Evolutionary conservation across 2,329 filamentous ascomycete species (phyloP).

Genomic region (Talaromyces sp.): DNA sequence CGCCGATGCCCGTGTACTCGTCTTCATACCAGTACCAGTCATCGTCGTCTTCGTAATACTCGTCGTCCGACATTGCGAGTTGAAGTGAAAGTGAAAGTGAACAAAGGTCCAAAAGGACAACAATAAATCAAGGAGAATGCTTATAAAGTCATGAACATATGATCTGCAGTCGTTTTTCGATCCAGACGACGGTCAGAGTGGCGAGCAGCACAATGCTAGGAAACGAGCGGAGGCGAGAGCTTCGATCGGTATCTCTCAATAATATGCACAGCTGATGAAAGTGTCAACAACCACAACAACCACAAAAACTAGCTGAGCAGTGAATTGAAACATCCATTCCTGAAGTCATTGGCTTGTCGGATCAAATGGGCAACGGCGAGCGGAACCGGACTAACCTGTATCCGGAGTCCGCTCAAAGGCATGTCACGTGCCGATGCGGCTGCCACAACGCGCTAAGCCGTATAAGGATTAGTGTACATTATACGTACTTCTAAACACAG

Average conservation of each 20-base stretch:
- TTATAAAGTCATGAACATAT: neutral
- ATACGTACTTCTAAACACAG: too few relatives aligned
- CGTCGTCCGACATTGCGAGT: constrained; percentile 32
- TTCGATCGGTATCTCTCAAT: too few relatives aligned
- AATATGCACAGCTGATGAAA: too few relatives aligned
- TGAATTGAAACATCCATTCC: neutral
- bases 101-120: neutral
- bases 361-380: neutral
- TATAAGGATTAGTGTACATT: too few relatives aligned
- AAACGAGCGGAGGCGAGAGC: too few relatives aligned
- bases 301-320: neutral
- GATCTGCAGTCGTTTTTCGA: neutral
- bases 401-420: neutral
- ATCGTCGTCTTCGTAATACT: constrained; percentile 32
- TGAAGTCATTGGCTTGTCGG: neutral
- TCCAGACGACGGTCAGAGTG: neutral
- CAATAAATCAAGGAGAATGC: neutral
- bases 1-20: constrained; percentile 28
- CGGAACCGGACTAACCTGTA: neutral
- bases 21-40: constrained; percentile 31
- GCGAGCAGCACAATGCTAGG: neutral
- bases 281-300: neutral
- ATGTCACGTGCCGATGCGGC: too few relatives aligned
- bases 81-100: neutral
- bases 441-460: too few relatives aligned